These are phyloP conservation scores for Salvia hispanica DNA, from an alignment of 257 asterid species.

Conservation along the genomic window DNA sequence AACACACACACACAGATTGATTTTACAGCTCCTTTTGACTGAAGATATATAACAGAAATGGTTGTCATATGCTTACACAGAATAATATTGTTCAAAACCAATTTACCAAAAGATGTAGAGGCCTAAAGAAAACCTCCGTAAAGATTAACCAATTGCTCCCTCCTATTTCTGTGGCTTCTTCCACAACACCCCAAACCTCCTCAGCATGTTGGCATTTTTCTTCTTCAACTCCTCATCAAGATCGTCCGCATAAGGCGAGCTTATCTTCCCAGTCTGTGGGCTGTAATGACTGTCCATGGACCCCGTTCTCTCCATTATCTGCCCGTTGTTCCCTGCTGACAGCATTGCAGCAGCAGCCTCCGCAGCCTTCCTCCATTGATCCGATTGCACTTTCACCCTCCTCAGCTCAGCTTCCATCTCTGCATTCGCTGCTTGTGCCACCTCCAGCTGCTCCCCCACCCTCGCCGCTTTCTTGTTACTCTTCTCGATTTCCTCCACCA, in stretches of 20 bases:
- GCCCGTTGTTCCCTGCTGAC: constrained; percentile 71
- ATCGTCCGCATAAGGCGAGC: constrained; percentile 68
- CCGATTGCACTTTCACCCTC: constrained; percentile 80
- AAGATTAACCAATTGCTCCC: not conserved
- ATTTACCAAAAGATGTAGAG: not conserved
- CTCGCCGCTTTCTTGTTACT: constrained; percentile 51
- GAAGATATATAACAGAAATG: not conserved
- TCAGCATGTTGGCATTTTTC: constrained; percentile 79
- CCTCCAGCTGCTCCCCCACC: constrained; percentile 69
- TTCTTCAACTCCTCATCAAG: constrained; percentile 74
- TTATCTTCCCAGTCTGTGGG: constrained; percentile 51
- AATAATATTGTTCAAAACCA: constrained; percentile 3
- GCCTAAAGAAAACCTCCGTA: not conserved
- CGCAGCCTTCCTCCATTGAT: constrained; percentile 99
- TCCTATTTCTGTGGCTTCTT: constrained; percentile 75
- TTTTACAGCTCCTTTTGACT: not conserved
- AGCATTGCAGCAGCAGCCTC: constrained; percentile 93
- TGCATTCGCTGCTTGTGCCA: constrained; percentile 60
- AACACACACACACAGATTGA: too few relatives aligned
- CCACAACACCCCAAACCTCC: constrained; percentile 78
- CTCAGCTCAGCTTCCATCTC: constrained; percentile 84
- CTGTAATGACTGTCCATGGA: constrained; percentile 76
- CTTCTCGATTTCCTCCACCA: constrained; percentile 69
- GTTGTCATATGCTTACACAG: constrained; percentile 1
- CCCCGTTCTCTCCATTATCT: constrained; percentile 67